These are phyloP conservation scores for Paragyromitra xinjiangensis DNA, from an alignment of 495 filamentous ascomycete genomes.

Conservation along the genomic window DNA sequence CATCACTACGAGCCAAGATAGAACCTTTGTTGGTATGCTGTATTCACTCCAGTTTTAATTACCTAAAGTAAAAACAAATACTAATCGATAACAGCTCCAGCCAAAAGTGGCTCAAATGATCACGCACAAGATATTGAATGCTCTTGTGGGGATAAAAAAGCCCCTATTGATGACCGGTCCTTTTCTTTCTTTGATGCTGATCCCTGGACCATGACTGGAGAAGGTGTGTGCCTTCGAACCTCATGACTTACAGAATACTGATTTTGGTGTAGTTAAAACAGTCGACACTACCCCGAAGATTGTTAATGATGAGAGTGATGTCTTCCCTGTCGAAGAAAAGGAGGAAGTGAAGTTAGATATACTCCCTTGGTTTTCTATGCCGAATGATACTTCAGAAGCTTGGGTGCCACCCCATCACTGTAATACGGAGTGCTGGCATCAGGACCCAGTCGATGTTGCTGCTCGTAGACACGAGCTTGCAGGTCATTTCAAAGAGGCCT, in stretches of 20 bases:
- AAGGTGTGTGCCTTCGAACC: background rate
- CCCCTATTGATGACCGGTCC: background rate
- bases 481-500: constrained; percentile 31
- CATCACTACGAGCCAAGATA: background rate
- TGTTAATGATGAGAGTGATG: constrained; percentile 12
- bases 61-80: background rate
- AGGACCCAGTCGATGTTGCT: constrained; percentile 41
- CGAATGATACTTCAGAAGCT: constrained; percentile 1
- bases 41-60: background rate
- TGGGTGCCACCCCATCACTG: constrained; percentile 19
- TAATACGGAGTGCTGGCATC: constrained; percentile 33
- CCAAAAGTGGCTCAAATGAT: background rate
- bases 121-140: background rate
- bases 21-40: constrained; percentile 10
- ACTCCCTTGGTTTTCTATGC: constrained; percentile 35
- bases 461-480: constrained; percentile 36
- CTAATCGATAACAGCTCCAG: constrained; percentile 4
- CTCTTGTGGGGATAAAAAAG: background rate
- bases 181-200: background rate
- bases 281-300: background rate
- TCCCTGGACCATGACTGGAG: constrained; percentile 3
- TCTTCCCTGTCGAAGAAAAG: constrained; percentile 21
- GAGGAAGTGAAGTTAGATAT: constrained; percentile 3
- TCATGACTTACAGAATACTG: background rate
- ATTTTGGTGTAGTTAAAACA: constrained; percentile 10